Base-by-base conservation (phyloP, 805 yeast genomes). In the Ogataea nitratoaversa region DNA sequence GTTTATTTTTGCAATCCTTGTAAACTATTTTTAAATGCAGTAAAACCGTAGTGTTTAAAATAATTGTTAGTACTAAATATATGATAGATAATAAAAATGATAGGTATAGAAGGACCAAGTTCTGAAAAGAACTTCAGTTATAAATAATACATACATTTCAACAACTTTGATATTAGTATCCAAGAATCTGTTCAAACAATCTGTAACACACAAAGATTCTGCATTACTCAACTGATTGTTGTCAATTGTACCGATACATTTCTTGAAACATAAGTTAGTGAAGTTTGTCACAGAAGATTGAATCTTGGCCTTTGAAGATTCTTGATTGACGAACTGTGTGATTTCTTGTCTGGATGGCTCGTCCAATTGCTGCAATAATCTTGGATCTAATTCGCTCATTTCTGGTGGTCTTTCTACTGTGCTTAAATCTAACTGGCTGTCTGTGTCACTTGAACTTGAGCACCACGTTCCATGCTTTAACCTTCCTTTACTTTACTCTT, bases 261-360 rank as follows among this genome's bases (percentile, higher is more conserved):
- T 84, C 60, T 83, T 85, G 73, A 88, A 90, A 62, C 98, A 90
- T 71, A 82, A 72, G 58, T 88, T 90, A 20, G 96, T 89, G 74
- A 87, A 88, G 55, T 74, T 78, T 61, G 90, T 96, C 45, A 90
- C 84, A 25, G 95, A 79, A 67, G 76, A 74, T 62, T 88, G 96
- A 23, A 90, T 86, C 66, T 88, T 87, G 41, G 91, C 81, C 67
- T 85, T 87, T 47, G 93, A 76, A 58, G 84, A 82, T 65, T 90
- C 96, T 12, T 82, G 67, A 58, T 88, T 95, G 36, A 89, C 69
- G 68, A 87, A 89, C 41, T 74, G 71, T 53, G 79, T 70, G 37
- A 89, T 78, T 47, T 88, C 95, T 56, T 78, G 74, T 61, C 83
- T 80, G 34, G 93, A 76, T 22, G 71, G 43, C 27, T 82, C 91